These are phyloP conservation scores for Lactarius tabidus DNA, from an alignment of 768 basidiomycete species.

Conservation along the genomic window DNA sequence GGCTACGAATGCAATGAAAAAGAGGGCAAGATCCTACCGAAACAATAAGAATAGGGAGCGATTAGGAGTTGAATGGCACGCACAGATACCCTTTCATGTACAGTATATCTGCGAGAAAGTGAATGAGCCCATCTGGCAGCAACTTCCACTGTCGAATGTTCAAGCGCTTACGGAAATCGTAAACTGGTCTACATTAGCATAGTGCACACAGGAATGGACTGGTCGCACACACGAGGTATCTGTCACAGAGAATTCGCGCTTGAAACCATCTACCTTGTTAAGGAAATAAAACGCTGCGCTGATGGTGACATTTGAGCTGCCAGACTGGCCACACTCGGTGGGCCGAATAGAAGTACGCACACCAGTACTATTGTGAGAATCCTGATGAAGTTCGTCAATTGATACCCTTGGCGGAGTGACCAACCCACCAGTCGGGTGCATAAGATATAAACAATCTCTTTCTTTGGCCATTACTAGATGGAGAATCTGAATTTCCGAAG, in stretches of 20 bases:
- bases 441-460: constrained; percentile 55
- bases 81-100: constrained; percentile 77
- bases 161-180: constrained; percentile 36
- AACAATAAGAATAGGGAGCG: constrained; percentile 12
- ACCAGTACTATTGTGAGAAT: constrained; percentile 59
- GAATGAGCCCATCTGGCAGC: not conserved
- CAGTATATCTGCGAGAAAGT: constrained; percentile 47
- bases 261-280: constrained; percentile 67
- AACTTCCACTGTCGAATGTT: not conserved
- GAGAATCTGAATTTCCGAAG: not conserved
- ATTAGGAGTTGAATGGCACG: constrained; percentile 24
- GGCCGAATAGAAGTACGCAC: constrained; percentile 41
- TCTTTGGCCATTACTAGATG: not conserved
- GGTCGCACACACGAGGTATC: constrained; percentile 69
- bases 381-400: constrained; percentile 41
- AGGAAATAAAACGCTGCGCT: constrained; percentile 59
- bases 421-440: constrained; percentile 67
- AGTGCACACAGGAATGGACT: constrained; percentile 19
- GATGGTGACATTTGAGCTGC: constrained; percentile 28
- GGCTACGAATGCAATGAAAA: constrained; percentile 48
- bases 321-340: not conserved
- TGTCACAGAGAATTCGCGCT: constrained; percentile 69
- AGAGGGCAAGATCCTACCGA: constrained; percentile 26
- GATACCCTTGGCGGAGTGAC: constrained; percentile 4
- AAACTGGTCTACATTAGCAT: constrained; percentile 30